Conservation (phyloP, 164 flowering plant genomes). For the Cinnamomum micranthum region DNA sequence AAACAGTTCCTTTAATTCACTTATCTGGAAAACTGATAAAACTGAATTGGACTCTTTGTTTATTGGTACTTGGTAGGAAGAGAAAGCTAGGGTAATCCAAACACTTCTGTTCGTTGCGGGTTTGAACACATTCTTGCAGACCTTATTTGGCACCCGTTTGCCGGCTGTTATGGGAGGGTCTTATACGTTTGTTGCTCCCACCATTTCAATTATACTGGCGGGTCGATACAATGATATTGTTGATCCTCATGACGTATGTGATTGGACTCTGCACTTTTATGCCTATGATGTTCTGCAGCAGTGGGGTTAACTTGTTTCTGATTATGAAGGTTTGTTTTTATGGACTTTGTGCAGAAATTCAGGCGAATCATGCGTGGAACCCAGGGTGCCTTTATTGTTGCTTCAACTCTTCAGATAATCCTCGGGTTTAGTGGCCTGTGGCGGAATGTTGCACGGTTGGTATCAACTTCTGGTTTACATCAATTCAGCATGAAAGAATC, state of each 20-base stretch:
- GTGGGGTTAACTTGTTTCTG: background rate
- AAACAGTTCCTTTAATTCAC: background rate
- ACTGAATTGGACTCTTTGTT: too few species aligned
- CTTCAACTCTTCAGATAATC: constrained; percentile 82
- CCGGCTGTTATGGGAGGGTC: constrained; percentile 94
- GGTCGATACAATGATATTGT: constrained; percentile 59
- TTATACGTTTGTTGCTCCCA: constrained; percentile 73
- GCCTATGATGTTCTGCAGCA: background rate
- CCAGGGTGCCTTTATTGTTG: constrained; percentile 88
- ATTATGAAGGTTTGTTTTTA: constrained; percentile 5
- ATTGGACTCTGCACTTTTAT: background rate
- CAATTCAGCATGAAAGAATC: background rate
- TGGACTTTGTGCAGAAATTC: constrained; percentile 57
- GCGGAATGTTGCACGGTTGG: constrained; percentile 80
- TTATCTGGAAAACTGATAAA: background rate
- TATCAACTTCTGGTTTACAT: background rate
- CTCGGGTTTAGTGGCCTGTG: constrained; percentile 95
- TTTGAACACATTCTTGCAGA: constrained; percentile 67
- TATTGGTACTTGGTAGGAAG: constrained; percentile 42
- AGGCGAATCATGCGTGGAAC: constrained; percentile 75
- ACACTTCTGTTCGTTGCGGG: constrained; percentile 90
- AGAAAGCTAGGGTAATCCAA: constrained; percentile 82
- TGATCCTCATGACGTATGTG: constrained; percentile 68
- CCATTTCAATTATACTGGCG: constrained; percentile 77
- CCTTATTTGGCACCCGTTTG: constrained; percentile 76